Conservation (phyloP, 495 filamentous ascomycete species). For the Aspergillus indologenus region DNA sequence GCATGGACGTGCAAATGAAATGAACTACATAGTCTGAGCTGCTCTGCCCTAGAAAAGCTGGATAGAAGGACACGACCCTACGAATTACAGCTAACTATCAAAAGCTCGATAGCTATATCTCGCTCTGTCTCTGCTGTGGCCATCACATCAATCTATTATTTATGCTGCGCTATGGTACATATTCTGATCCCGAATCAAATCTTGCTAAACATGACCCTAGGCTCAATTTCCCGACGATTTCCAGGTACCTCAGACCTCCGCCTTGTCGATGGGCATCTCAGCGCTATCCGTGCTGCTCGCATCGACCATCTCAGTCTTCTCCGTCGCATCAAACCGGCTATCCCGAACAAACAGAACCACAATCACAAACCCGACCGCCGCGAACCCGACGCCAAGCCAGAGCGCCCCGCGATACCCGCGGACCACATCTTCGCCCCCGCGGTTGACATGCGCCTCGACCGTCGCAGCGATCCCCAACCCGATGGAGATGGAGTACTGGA, state of each 20-base stretch:
- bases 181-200: too few species aligned
- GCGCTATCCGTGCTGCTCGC: background rate
- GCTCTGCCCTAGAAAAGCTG: too few species aligned
- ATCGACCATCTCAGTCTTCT: background rate
- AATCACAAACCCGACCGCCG: slow-evolving; percentile 19
- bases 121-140: too few species aligned
- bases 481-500: slow-evolving; percentile 48
- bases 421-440: slow-evolving; percentile 28
- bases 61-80: too few species aligned
- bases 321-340: slow-evolving; percentile 14
- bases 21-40: too few species aligned
- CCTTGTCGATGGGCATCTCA: background rate
- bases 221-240: background rate
- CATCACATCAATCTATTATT: too few species aligned
- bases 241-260: background rate
- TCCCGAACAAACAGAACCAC: slow-evolving; percentile 25
- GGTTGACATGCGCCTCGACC: slow-evolving; percentile 32
- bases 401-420: slow-evolving; percentile 32
- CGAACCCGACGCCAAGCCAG: slow-evolving; percentile 21
- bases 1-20: too few species aligned
- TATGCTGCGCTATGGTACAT: too few species aligned
- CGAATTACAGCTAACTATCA: too few species aligned
- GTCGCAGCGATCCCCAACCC: slow-evolving; percentile 48
- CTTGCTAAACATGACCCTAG: too few species aligned
- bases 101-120: too few species aligned